phyloP scores from a whole-genome alignment of 2,329 filamentous ascomycete genomes.

The Monosporascus sp. region DNA sequence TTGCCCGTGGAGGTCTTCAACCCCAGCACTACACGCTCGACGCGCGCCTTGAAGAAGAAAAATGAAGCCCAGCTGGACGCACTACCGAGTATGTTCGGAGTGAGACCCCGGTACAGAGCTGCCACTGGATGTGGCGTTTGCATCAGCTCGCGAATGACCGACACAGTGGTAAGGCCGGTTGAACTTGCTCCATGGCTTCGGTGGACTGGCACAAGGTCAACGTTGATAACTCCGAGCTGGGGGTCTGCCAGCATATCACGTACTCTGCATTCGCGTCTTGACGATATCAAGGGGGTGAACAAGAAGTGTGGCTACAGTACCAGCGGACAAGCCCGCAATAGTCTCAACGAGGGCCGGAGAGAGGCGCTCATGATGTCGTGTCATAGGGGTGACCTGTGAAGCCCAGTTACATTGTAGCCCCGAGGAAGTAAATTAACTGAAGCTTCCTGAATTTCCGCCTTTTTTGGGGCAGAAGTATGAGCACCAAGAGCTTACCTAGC shows the following conservation, averaged over 20 bases:
- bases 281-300: slow-evolving; percentile 93
- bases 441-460: background rate
- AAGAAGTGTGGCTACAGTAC: slow-evolving; percentile 76
- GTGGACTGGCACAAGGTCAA: slow-evolving; percentile 34
- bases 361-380: slow-evolving; percentile 51
- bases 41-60: slow-evolving; percentile 68
- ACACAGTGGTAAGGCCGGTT: slow-evolving; percentile 41
- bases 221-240: background rate
- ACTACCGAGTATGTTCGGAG: slow-evolving; percentile 87
- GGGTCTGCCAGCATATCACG: slow-evolving; percentile 12
- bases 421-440: background rate
- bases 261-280: slow-evolving; percentile 92
- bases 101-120: slow-evolving; percentile 82
- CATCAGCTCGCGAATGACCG: slow-evolving; percentile 46
- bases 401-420: slow-evolving; percentile 1
- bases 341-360: slow-evolving; percentile 80
- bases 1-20: slow-evolving; percentile 19
- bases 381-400: slow-evolving; percentile 35
- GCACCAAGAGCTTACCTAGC: too few relatives aligned
- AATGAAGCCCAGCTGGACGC: slow-evolving; percentile 87
- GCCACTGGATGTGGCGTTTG: slow-evolving; percentile 51
- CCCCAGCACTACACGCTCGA: slow-evolving; percentile 42
- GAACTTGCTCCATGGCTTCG: slow-evolving; percentile 36
- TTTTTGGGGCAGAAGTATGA: background rate
- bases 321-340: slow-evolving; percentile 84